Base-by-base conservation (phyloP, 2,329 filamentous ascomycete genomes). In the Pochonia chlamydosporia region DNA sequence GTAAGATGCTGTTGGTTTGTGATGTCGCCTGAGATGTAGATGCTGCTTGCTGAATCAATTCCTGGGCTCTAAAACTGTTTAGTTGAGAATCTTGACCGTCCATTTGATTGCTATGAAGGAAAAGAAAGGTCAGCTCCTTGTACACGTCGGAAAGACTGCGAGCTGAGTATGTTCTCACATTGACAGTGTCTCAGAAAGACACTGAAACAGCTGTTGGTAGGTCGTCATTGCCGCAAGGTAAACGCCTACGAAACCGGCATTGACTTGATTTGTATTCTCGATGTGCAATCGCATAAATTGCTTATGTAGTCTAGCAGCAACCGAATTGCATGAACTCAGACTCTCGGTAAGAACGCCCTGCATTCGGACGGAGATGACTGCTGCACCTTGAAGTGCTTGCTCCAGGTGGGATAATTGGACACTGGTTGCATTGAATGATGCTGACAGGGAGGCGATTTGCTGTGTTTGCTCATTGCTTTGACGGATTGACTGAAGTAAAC, bases 261-360 rank as follows among this genome's bases (percentile, higher is more conserved):
- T 14, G 1, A 42, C n/a, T n/a, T n/a, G n/a, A n/a, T n/a, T 40
- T 21, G 60, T 47, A 18, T 54, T 61, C 18, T 57, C 53, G 0
- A 54, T 46, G 26, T 60, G 57, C 43, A 68, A 47, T 4, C 63
- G 56, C 57, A 63, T 59, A 1, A 64, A 44, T 55, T 68, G 65
- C 51, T 67, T 67, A 35, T 61, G 59, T 31, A 67, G 41, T 14
- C 54, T 54, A 1, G 60, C 63, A 18, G 54, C 52, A 4, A 56
- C 52, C 4, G 48, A 53, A 49, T 65, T 62, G 40, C 65, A 67
- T 5, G 52, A 56, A 20, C 49, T 50, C 1, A 68, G 50, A 9
- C 53, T 57, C 11, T 56, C 52, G 43, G 54, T 56, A 21, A 67
- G 44, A 8, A 56, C 52, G 0, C 51, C 54, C 43, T 66, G 66